Percentiles rank a stretch among this genome's conserved stretches.
Evolutionary conservation across 2,329 filamentous ascomycete genomes (phyloP).

Genomic region (Colletotrichum viniferum): DNA sequence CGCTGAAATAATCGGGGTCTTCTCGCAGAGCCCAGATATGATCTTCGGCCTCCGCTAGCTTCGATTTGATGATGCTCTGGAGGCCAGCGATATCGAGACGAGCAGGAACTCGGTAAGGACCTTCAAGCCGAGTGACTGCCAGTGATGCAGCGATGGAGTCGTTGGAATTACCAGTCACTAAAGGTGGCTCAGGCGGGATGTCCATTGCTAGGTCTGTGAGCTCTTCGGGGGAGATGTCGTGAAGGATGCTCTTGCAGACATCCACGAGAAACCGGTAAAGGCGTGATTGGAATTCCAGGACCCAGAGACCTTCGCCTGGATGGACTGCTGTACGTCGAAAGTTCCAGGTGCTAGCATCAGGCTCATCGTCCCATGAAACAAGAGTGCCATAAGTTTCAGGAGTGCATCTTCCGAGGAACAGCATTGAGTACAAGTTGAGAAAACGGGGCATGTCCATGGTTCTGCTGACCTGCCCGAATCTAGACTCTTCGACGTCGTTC

Average conservation of each 20-base stretch:
- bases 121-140: slow-evolving; percentile 47
- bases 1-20: slow-evolving; percentile 61
- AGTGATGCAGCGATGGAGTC: slow-evolving; percentile 39
- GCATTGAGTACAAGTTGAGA: slow-evolving; percentile 36
- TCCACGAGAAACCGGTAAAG: slow-evolving; percentile 52
- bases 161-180: slow-evolving; percentile 30
- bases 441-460: slow-evolving; percentile 27
- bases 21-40: slow-evolving; percentile 61
- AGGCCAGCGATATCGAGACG: slow-evolving; percentile 50
- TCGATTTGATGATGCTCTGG: slow-evolving; percentile 46
- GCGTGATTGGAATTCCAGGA: slow-evolving; percentile 55
- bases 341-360: slow-evolving; percentile 40
- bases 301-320: slow-evolving; percentile 51
- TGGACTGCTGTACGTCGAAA: slow-evolving; percentile 24
- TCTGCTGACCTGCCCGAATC: slow-evolving; percentile 29
- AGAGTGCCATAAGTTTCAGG: slow-evolving; percentile 40
- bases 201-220: slow-evolving; percentile 33
- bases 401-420: slow-evolving; percentile 32
- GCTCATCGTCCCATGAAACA: slow-evolving; percentile 34
- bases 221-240: slow-evolving; percentile 45
- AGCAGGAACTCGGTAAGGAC: slow-evolving; percentile 55
- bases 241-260: slow-evolving; percentile 52
- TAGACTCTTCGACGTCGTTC: slow-evolving; percentile 42
- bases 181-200: slow-evolving; percentile 40
- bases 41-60: slow-evolving; percentile 49